Percentiles rank a stretch among this genome's conserved stretches.
phyloP scores from a whole-genome alignment of 306 rosid genomes.

The Lablab purpureus region DNA sequence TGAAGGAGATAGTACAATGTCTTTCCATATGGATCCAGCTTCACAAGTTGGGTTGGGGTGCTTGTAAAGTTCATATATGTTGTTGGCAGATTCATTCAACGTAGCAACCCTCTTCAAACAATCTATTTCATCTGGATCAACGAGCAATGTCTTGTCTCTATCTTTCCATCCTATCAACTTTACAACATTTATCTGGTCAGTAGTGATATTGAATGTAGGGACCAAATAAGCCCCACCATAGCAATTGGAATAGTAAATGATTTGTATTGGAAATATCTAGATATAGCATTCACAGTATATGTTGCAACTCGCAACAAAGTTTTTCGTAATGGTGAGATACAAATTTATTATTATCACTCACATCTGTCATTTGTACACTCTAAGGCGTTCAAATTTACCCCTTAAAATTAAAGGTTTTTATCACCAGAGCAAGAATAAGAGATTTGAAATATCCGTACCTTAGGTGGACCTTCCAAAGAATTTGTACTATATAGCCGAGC shows the following conservation, averaged over 20 bases:
- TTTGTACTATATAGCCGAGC: constrained; percentile 88
- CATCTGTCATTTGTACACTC: constrained; percentile 1
- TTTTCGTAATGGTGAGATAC: constrained; percentile 3
- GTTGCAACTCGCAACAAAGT: not conserved
- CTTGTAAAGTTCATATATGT: constrained; percentile 86
- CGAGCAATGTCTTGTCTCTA: constrained; percentile 83
- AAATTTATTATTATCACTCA: not conserved
- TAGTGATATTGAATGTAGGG: constrained; percentile 1
- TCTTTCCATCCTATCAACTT: constrained; percentile 98
- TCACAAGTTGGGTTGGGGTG: constrained; percentile 77
- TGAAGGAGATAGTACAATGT: constrained; percentile 89
- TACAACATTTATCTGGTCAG: constrained; percentile 47
- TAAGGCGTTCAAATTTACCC: not conserved
- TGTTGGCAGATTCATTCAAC: constrained; percentile 72
- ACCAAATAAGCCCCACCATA: not conserved
- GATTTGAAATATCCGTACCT: constrained; percentile 56
- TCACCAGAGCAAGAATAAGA: not conserved
- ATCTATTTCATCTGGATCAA: constrained; percentile 91
- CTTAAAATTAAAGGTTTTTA: not conserved
- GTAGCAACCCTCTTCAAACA: constrained; percentile 77
- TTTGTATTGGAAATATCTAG: constrained; percentile 11
- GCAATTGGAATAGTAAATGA: constrained; percentile 12
- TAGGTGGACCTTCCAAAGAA: constrained; percentile 90
- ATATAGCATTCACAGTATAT: not conserved
- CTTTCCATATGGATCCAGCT: constrained; percentile 92